Evolutionary conservation across 306 rosid species (phyloP).

Genomic region (Quercus engelmannii): DNA sequence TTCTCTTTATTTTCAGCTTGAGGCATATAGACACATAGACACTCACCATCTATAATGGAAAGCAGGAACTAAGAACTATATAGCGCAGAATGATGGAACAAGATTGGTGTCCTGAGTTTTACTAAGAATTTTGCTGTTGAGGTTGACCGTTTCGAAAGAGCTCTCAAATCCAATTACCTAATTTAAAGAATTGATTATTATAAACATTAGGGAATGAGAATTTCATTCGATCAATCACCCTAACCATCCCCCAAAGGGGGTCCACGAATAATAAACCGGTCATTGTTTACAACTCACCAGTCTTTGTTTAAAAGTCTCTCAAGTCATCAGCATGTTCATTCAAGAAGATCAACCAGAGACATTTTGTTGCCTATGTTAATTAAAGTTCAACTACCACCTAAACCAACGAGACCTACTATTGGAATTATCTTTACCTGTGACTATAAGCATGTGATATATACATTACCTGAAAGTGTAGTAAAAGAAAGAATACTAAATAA

Average conservation of each 20-base stretch:
- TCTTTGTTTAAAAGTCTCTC: background rate
- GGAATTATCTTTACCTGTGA: conserved; percentile 2
- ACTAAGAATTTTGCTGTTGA: too few relatives aligned
- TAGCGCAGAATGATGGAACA: too few relatives aligned
- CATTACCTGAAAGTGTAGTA: background rate
- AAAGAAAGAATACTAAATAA: background rate
- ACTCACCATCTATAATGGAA: too few relatives aligned
- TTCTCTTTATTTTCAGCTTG: too few relatives aligned
- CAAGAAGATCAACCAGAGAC: background rate
- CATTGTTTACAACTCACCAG: background rate
- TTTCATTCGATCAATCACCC: background rate
- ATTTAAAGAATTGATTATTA: background rate
- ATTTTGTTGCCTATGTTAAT: background rate
- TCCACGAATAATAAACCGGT: background rate
- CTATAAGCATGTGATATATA: background rate
- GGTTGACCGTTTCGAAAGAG: too few relatives aligned
- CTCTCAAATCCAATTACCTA: too few relatives aligned
- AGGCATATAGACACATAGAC: too few relatives aligned
- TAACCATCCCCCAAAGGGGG: background rate
- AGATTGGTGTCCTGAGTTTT: too few relatives aligned
- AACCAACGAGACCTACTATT: background rate
- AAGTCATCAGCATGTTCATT: background rate
- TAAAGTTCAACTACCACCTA: background rate
- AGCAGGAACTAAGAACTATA: too few relatives aligned
- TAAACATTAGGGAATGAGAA: background rate